Percentiles rank a stretch among this genome's conserved stretches.
Evolutionary conservation across 805 yeast genomes (phyloP).

Genomic region (Sungouiella blattae): DNA sequence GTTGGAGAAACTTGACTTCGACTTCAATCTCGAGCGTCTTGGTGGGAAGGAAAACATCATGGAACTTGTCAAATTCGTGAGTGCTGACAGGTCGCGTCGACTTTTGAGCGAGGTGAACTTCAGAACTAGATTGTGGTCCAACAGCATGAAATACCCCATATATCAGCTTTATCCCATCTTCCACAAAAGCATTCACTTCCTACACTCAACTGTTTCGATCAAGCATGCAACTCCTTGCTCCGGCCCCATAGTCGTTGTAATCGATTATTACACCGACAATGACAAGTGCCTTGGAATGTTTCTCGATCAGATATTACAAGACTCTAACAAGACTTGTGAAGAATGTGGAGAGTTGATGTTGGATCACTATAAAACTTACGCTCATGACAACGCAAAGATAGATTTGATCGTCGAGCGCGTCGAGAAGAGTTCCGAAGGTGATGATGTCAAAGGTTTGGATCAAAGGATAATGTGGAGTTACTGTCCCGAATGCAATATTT

Average conservation of each 20-base stretch:
- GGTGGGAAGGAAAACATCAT: constrained; percentile 31
- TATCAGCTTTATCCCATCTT: constrained; percentile 42
- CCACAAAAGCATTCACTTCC: constrained; percentile 75
- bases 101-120: constrained; percentile 49
- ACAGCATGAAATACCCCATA: constrained; percentile 31
- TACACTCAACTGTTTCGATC: constrained; percentile 78
- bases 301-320: constrained; percentile 71
- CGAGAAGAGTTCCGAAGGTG: constrained; percentile 18
- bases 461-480: constrained; percentile 87
- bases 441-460: constrained; percentile 29
- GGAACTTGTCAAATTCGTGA: constrained; percentile 33
- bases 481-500: constrained; percentile 73
- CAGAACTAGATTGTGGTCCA: constrained; percentile 47
- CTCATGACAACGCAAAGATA: constrained; percentile 80
- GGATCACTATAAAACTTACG: constrained; percentile 83
- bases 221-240: constrained; percentile 87
- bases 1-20: constrained; percentile 24
- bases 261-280: constrained; percentile 86
- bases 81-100: constrained; percentile 34
- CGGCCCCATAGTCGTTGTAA: constrained; percentile 82
- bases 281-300: constrained; percentile 89
- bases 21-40: constrained; percentile 24
- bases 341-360: constrained; percentile 72
- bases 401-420: constrained; percentile 67
- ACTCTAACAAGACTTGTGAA: constrained; percentile 64